Evolutionary conservation across 441 rosid species (phyloP), one percentile per base, ranked within the genome.

Genomic region (Populus hybrid): DNA sequence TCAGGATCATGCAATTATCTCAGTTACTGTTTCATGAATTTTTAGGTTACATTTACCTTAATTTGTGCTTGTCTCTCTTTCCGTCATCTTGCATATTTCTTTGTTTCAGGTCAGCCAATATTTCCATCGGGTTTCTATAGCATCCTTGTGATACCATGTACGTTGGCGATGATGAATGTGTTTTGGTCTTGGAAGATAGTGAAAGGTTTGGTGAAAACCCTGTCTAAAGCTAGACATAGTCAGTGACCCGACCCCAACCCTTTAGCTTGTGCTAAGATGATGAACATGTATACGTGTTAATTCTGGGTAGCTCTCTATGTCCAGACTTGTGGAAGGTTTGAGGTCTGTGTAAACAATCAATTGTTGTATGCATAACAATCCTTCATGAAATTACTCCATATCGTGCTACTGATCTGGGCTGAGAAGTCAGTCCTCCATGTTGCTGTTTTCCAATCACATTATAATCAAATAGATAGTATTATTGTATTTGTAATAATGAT

Each of bases 181-280:
- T 30, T 87, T 18, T 94, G 97, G 97, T 90, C 92, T 80, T 90
- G 92, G 92, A 94, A 94, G 84, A 91, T 90, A 42, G 77, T 86
- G 24, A 90, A 84, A 82, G 97, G 97, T 61, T 28, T 94, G 90
- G 73, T 90, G 64, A 94, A 87, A 84, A 92, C 92, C 71, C 68
- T 94, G 24, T 86, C 88, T 2, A 94, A 88, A 86, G 85, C 87
- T 7, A 88, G 81, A 75, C 93, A 84, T 82, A 40, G 75, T 20
- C 83, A 82, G 28, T 86, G 88, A 91, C 79, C 61, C 34, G 64
- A 5, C 8, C n/a, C 59, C 59, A 36, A n/a, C 59, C 59, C 38
- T 32, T 18, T 72, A 1, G 36, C 30, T 23, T 21, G n/a, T 4
- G 12, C 26, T 77, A 50, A 57, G 63, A 35, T 18, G 26, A 20